Evolutionary conservation across 768 basidiomycete species (phyloP), one percentile per base, ranked within the genome.

Genomic region (Hericium rajendrae): DNA sequence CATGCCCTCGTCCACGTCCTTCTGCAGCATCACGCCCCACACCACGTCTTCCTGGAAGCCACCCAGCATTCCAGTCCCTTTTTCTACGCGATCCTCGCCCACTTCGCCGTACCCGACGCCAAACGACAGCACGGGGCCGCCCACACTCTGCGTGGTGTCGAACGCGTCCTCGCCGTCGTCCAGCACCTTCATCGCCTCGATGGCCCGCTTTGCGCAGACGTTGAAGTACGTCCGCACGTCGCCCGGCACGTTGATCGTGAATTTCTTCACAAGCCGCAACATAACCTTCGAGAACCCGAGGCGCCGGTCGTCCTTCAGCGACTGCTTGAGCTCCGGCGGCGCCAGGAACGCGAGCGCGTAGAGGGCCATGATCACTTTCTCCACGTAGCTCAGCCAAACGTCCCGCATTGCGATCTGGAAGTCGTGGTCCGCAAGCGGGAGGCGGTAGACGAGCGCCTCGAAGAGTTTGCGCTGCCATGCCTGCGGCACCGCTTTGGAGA

Each of bases 331-430:
- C 26, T 79, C 76, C 3, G 85, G 84, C 2, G 92, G 80, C 3
- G 92, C 82, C 55, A 94, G 74, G 75, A 93, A 97, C 22, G 85
- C 82, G 60, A 97, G 73, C 39, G 85, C 85, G 72, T 97, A 97
- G 43, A 97, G 78, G n/a, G 81, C 80, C 76, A 94, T 82, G 49
- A 88, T 76, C 54, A 78, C 73, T 62, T 88, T 88, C 74, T 94
- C 90, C 60, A 90, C 71, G 69, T 91, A 88, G 43, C 83, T 81
- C 48, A 94, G 69, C 84, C 89, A 92, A 20, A 72, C 65, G 65
- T 90, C 85, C 60, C 82, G 76, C 55, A 73, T 70, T 62, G 82
- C 71, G 60, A 87, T 70, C 65, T 83, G 72, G 68, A 91, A 89
- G 70, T 97, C 93, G 16, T 75, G 69, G 57, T 89, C 86, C 24